Base-by-base conservation (phyloP, 371 early-diverging fungal species). In the Mortierella sp. region DNA sequence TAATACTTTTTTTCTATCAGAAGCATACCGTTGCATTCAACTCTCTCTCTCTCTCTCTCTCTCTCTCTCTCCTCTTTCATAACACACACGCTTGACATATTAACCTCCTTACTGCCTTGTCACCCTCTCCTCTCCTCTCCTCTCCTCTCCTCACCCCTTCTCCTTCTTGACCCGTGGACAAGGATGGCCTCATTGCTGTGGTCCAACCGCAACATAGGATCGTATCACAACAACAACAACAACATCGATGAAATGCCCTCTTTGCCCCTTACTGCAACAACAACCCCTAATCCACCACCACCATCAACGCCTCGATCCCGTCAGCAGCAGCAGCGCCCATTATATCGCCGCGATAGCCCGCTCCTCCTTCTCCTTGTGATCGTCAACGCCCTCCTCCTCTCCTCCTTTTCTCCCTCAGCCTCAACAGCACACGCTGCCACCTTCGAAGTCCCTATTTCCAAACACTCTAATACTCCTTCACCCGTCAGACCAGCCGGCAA, bases 401-500 rank as follows among this genome's bases (percentile, higher is more conserved):
- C 61, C 39, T 52, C 68, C 31, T 50, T 53, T 37, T 55, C 69
- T 11, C 24, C 70, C 9, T 26, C 68, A 9, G 34, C 76, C 48
- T 64, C 77, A 22, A 52, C 68, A 6, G 53, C 66, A 11, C 55
- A 71, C 14, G 74, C 71, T 48, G 71, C 40, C 39, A 40, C 50
- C 13, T 73, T 26, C 24, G 82, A 77, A 26, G 53, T 82, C 63
- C 22, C 11, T 6, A 74, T 82, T 37, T 29, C 69, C 64, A 81
- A 77, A 68, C 68, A 34, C 45, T 10, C 55, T n/a, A 10, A 39
- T n/a, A 26, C 63, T 8, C 22, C 74, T 8, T 0, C 50, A 8
- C 34, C 43, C 45, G 14, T 34, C n/a, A 43, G 34, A 10, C 11
- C 45, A 9, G 64, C 47, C 22, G 61, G 71, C 40, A 41, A 19